These are phyloP conservation scores for Nannochloris sp. DNA, from an alignment of 139 green algal species.

Conservation along the genomic window DNA sequence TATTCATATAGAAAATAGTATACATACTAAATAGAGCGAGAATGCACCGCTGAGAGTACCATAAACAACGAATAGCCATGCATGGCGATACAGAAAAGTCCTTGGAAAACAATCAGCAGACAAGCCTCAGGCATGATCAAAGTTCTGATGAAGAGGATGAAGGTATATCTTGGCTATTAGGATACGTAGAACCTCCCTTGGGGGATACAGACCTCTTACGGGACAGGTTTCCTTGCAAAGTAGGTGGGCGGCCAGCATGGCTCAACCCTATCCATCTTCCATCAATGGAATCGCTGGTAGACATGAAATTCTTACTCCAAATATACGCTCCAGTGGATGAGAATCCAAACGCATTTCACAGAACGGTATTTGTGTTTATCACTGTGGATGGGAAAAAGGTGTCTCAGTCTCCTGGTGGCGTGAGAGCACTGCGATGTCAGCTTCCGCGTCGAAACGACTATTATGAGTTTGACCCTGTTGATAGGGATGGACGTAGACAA, in stretches of 20 bases:
- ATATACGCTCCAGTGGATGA: slow-evolving; percentile 53
- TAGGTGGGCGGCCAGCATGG: slow-evolving; percentile 69
- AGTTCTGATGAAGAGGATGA: background rate
- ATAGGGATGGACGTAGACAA: slow-evolving; percentile 10
- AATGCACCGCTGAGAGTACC: too few relatives aligned
- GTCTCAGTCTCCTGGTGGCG: slow-evolving; percentile 29
- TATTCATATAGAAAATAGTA: too few relatives aligned
- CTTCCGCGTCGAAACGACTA: slow-evolving; percentile 61
- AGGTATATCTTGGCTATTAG: slow-evolving; percentile 36
- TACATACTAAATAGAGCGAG: too few relatives aligned
- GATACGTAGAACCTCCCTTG: slow-evolving; percentile 37
- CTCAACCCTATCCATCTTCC: slow-evolving; percentile 65
- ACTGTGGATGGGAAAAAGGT: slow-evolving; percentile 47
- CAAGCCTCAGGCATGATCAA: background rate
- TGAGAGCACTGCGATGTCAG: slow-evolving; percentile 72
- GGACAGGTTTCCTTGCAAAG: slow-evolving; percentile 71
- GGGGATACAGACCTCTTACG: slow-evolving; percentile 38
- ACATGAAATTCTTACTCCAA: slow-evolving; percentile 59
- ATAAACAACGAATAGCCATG: too few relatives aligned
- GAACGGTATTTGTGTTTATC: slow-evolving; percentile 58
- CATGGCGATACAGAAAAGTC: background rate
- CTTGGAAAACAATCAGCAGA: background rate
- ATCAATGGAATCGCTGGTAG: slow-evolving; percentile 31
- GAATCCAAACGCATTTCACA: slow-evolving; percentile 49
- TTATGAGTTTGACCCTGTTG: slow-evolving; percentile 44